Base-by-base conservation (phyloP, 2,329 filamentous ascomycete species). In the Aspergillus glaucus region DNA sequence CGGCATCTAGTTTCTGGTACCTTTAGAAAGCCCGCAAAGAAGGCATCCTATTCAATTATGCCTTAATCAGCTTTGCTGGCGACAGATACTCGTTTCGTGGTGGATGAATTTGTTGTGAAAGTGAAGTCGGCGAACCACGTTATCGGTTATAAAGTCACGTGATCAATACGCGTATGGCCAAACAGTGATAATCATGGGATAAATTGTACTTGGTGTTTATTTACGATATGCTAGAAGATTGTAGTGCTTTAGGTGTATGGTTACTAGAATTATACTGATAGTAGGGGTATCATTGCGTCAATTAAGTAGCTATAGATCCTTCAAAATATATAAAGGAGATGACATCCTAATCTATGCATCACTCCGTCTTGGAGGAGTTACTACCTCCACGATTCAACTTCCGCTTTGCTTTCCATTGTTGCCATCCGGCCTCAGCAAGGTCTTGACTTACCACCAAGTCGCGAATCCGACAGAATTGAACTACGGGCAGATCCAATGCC, bases 381-480 rank as follows among this genome's bases (percentile, higher is more conserved):
- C 53, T 59, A 34, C 50, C 52, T 48, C 57, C 62, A 50, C 53
- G 57, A 46, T 60, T 68, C 55, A 62, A 57, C 45, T 65, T 69
- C 50, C 71, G 71, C 48, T 71, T 67, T 44, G 76, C 74, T 67
- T 92, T 85, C 89, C 91, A 97, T 65, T 87, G 85, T 70, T 91
- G 88, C 92, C 92, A 98, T 2, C 93, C 93, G 39, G 90, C 86
- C 72, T 95, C 89, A 30, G 85, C 85, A 58, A 95, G 71, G 69
- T 97, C 92, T 70, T 97, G 92, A 65, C 86, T 85, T 6, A 94
- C 77, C 10, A 94, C 82, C 53, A 98, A 72, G 68, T 98, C 93
- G 51, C 93, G 78, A 43, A 95, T 74, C 50, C 92, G 79, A 43
- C 93, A 72, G 55, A 82, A 77, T 61, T 80, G 79, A 3, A 82